A percentile compares a stretch with the other conserved stretches of the same genome.
These are phyloP conservation scores for Exidia glandulosa DNA, from an alignment of 768 basidiomycete species.

Conservation along the genomic window DNA sequence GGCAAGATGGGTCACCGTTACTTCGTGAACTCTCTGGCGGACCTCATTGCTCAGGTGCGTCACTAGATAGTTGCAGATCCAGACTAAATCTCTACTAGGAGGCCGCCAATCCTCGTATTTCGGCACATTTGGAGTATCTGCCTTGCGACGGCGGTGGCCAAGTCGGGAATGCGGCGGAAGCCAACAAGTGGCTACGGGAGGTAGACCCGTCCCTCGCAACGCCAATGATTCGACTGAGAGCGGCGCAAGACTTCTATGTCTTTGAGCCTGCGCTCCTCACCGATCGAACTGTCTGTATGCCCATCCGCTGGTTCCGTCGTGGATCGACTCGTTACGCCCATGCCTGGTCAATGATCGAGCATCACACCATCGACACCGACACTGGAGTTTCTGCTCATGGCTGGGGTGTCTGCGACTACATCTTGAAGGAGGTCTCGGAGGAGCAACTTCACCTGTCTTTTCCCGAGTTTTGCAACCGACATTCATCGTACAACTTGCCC, in stretches of 20 bases:
- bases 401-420: background rate
- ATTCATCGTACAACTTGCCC: too few species aligned
- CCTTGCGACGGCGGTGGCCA: conserved; percentile 22
- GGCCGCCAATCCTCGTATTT: conserved; percentile 25
- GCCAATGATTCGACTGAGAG: conserved; percentile 17
- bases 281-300: conserved; percentile 12
- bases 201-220: conserved; percentile 13
- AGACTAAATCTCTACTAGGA: conserved; percentile 18
- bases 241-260: conserved; percentile 20
- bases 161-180: conserved; percentile 16
- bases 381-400: background rate
- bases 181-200: conserved; percentile 18
- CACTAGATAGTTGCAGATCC: background rate
- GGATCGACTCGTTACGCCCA: background rate
- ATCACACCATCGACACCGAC: background rate
- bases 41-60: conserved; percentile 23
- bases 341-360: background rate
- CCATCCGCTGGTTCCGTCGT: conserved; percentile 16
- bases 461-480: too few species aligned
- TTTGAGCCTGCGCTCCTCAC: conserved; percentile 17
- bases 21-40: conserved; percentile 19
- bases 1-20: conserved; percentile 23
- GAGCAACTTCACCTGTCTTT: too few species aligned
- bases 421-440: background rate
- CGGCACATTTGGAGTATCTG: conserved; percentile 19